A percentile compares a stretch with the other conserved stretches of the same genome.
Conservation (phyloP, 257 asterid species). For the Coffea canephora region DNA sequence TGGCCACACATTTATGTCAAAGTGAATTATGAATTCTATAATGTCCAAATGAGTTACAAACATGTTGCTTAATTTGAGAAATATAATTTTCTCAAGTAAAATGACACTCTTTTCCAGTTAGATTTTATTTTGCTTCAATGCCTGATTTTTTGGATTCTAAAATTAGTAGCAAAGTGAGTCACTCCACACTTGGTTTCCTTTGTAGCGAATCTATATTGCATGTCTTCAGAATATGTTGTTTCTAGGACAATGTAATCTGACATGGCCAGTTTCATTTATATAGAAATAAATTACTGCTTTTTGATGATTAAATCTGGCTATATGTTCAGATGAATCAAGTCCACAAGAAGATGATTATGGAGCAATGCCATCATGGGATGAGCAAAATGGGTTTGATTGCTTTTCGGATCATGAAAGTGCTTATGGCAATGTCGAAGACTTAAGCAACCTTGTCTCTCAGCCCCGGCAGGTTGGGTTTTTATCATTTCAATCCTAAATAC, state of each 20-base stretch:
- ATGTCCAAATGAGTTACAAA: not conserved
- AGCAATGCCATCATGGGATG: conserved; percentile 66
- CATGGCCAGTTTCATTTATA: not conserved
- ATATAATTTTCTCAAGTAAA: not conserved
- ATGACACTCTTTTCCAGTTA: not conserved
- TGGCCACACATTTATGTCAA: not conserved
- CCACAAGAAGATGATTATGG: conserved; percentile 55
- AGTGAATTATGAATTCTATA: not conserved
- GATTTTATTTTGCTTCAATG: not conserved
- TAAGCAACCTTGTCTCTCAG: conserved; percentile 74
- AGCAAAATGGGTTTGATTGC: conserved; percentile 57
- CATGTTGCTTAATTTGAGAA: not conserved
- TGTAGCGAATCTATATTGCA: no score
- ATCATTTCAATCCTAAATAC: not conserved
- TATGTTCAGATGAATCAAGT: conserved; percentile 48
- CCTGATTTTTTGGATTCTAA: not conserved
- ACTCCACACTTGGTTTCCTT: no score
- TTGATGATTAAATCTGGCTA: conserved; percentile 7
- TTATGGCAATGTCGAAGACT: conserved; percentile 59
- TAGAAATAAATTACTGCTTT: not conserved
- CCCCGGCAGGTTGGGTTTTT: conserved; percentile 81
- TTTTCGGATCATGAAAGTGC: conserved; percentile 52
- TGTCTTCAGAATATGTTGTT: not conserved
- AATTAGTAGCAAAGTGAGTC: no score
- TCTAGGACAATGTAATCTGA: not conserved